A percentile compares a stretch with the other conserved stretches of the same genome.
Conservation (phyloP, 495 filamentous ascomycete species). For the Cercophora sp. region DNA sequence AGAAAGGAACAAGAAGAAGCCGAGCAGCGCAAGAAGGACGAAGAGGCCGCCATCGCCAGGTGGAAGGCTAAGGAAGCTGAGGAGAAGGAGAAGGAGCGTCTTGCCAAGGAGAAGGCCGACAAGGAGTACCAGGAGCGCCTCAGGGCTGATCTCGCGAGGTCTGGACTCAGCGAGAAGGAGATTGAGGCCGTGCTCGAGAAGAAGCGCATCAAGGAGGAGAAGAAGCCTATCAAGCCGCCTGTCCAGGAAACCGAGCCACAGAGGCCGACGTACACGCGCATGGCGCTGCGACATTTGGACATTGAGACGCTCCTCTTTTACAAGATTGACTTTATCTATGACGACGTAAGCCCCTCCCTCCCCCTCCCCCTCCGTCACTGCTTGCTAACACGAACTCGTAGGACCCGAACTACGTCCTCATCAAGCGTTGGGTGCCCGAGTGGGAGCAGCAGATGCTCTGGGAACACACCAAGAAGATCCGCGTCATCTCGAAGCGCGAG, state of each 20-base stretch:
- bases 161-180: conserved; percentile 48
- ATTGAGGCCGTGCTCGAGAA: conserved; percentile 51
- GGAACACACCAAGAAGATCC: conserved; percentile 61
- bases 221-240: conserved; percentile 23
- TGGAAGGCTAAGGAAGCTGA: conserved; percentile 54
- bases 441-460: conserved; percentile 70
- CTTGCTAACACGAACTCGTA: conserved; percentile 31
- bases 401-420: conserved; percentile 69
- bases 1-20: conserved; percentile 41
- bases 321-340: conserved; percentile 50
- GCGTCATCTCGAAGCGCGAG: conserved; percentile 41
- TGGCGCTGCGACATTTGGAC: conserved; percentile 53
- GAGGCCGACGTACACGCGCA: conserved; percentile 53
- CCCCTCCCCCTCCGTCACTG: neutral
- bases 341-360: conserved; percentile 18
- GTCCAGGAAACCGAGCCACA: conserved; percentile 19
- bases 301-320: conserved; percentile 50
- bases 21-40: conserved; percentile 46
- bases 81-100: conserved; percentile 39
- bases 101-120: conserved; percentile 45
- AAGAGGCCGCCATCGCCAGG: conserved; percentile 52
- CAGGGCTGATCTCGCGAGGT: conserved; percentile 46
- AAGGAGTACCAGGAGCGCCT: conserved; percentile 48
- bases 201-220: conserved; percentile 41
- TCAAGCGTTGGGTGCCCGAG: conserved; percentile 72